Evolutionary conservation across 768 basidiomycete genomes (phyloP).

Genomic region (Tremella mesenterica): DNA sequence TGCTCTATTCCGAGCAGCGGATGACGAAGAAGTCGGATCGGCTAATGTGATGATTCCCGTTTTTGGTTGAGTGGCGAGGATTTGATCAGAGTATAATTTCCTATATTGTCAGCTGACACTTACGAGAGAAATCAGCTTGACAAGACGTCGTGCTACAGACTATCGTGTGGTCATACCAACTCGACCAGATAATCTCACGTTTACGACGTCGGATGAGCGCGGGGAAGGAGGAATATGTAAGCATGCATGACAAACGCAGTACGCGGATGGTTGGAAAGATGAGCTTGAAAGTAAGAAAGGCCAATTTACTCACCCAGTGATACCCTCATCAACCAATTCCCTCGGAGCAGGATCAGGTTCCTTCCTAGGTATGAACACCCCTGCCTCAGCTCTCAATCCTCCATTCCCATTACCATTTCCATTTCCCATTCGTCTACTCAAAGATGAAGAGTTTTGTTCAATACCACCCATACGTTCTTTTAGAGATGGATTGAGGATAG

Average conservation of each 20-base stretch:
- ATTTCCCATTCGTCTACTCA: neutral
- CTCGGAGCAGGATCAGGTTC: neutral
- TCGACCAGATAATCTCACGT: slow-evolving; percentile 5
- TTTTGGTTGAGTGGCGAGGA: slow-evolving; percentile 46
- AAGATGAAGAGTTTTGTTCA: neutral
- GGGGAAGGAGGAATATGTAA: neutral
- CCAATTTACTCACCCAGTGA: neutral
- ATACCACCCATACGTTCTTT: slow-evolving; percentile 11
- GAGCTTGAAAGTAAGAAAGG: neutral
- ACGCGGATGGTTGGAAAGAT: neutral
- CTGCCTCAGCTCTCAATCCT: no score
- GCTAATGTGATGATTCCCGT: slow-evolving; percentile 31
- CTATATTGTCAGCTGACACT: slow-evolving; percentile 44
- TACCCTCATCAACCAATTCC: neutral
- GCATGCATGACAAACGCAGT: neutral
- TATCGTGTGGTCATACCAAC: no score
- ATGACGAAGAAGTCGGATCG: neutral
- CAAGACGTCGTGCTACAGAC: no score
- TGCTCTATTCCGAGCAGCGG: neutral
- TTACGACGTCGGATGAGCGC: neutral
- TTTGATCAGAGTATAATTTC: slow-evolving; percentile 76
- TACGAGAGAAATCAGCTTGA: neutral
- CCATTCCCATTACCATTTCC: neutral
- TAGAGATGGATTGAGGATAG: slow-evolving; percentile 47
- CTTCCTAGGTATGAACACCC: neutral